phyloP scores from a whole-genome alignment of 352 stramenopile genomes.

The Phytophthora uliginosa region DNA sequence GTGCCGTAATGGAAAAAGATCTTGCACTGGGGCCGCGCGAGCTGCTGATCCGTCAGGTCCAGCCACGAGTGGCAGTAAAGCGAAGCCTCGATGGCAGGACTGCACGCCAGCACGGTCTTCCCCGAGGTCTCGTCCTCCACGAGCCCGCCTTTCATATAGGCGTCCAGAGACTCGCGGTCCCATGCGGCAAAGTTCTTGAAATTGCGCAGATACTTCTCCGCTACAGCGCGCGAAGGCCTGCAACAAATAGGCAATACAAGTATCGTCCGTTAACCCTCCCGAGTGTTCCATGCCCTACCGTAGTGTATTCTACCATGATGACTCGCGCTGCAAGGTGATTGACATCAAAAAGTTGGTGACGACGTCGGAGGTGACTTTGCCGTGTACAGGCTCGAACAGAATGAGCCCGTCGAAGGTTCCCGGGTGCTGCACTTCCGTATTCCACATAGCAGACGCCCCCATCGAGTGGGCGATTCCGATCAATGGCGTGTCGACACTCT shows the following conservation, averaged over 20 bases:
- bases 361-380: slow-evolving; percentile 16
- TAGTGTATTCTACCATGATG: slow-evolving; percentile 23
- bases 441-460: slow-evolving; percentile 53
- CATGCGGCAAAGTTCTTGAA: slow-evolving; percentile 56
- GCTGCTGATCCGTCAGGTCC: slow-evolving; percentile 28
- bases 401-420: slow-evolving; percentile 59
- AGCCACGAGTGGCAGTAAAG: slow-evolving; percentile 40
- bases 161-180: slow-evolving; percentile 45
- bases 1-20: slow-evolving; percentile 33
- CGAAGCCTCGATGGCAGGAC: slow-evolving; percentile 49
- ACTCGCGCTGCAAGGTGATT: slow-evolving; percentile 48
- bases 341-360: slow-evolving; percentile 46
- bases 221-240: slow-evolving; percentile 36
- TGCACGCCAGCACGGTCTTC: slow-evolving; percentile 40
- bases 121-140: slow-evolving; percentile 23
- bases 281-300: background rate
- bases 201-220: slow-evolving; percentile 35
- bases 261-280: background rate
- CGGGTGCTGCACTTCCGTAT: slow-evolving; percentile 40
- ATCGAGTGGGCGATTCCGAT: slow-evolving; percentile 69
- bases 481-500: slow-evolving; percentile 26
- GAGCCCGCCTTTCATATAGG: slow-evolving; percentile 43
- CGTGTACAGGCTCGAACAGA: slow-evolving; percentile 56
- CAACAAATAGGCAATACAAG: background rate
- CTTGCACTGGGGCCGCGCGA: slow-evolving; percentile 25